Conservation (phyloP, 495 filamentous ascomycete species). For the Aspergillus carlsbadensis region DNA sequence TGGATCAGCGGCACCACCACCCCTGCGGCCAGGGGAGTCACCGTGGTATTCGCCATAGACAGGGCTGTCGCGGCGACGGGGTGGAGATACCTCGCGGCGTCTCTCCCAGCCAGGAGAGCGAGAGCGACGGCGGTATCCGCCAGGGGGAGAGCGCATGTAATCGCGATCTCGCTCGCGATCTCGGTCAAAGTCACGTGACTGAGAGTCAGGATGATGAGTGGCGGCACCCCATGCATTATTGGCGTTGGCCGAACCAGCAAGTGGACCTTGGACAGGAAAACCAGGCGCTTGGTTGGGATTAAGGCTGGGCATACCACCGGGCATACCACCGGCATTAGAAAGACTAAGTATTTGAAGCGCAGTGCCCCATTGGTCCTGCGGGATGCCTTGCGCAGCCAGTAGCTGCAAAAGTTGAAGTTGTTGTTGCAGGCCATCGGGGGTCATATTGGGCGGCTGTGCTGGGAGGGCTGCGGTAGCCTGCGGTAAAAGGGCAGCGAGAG, state of each 20-base stretch:
- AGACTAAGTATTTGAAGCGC: slow-evolving; percentile 50
- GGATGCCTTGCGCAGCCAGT: slow-evolving; percentile 56
- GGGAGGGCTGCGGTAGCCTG: slow-evolving; percentile 32
- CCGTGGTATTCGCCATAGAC: slow-evolving; percentile 67
- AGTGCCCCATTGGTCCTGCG: slow-evolving; percentile 60
- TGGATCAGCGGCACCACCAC: slow-evolving; percentile 47
- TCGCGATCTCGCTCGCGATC: slow-evolving; percentile 53
- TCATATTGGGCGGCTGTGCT: slow-evolving; percentile 28
- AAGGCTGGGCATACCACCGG: slow-evolving; percentile 29
- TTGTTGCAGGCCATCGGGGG: slow-evolving; percentile 49
- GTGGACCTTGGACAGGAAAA: slow-evolving; percentile 37
- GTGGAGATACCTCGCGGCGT: slow-evolving; percentile 57
- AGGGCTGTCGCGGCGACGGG: slow-evolving; percentile 66
- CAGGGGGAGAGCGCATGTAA: slow-evolving; percentile 56
- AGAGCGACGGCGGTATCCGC: slow-evolving; percentile 68
- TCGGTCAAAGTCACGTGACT: slow-evolving; percentile 63
- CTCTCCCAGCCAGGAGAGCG: slow-evolving; percentile 73
- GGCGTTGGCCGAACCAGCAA: no score
- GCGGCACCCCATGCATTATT: slow-evolving; percentile 35
- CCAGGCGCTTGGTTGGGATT: slow-evolving; percentile 30
- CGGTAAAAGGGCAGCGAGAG: slow-evolving; percentile 47
- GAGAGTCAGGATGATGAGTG: slow-evolving; percentile 30
- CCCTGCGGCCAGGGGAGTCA: slow-evolving; percentile 58
- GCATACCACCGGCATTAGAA: slow-evolving; percentile 32
- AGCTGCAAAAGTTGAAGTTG: slow-evolving; percentile 63